Conservation (phyloP, 1,284 basidiomycete genomes). For the Puccinia sorghi region DNA sequence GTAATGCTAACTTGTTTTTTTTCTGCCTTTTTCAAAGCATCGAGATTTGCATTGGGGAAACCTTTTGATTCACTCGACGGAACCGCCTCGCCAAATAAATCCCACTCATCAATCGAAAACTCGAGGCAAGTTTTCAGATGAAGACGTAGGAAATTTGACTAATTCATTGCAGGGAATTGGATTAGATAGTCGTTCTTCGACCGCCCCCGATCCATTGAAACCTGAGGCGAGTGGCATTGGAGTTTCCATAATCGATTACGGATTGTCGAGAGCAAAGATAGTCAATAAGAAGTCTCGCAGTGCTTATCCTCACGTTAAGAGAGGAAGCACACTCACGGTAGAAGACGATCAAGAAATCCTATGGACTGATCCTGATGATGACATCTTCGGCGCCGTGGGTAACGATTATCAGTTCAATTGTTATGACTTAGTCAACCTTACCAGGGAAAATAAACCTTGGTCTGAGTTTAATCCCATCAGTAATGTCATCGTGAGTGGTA, state of each 20-base stretch:
- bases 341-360: conserved; percentile 7
- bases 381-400: conserved; percentile 36
- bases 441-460: conserved; percentile 16
- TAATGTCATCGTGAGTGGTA: conserved; percentile 42
- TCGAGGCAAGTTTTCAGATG: background rate
- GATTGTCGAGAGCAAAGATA: conserved; percentile 40
- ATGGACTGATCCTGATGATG: conserved; percentile 45
- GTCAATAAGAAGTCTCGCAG: background rate
- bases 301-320: background rate
- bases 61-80: conserved; percentile 17
- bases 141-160: conserved; percentile 4
- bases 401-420: conserved; percentile 47
- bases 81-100: conserved; percentile 10
- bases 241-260: conserved; percentile 40
- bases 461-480: conserved; percentile 27
- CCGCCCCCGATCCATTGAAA: background rate
- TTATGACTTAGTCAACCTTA: conserved; percentile 40
- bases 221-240: background rate
- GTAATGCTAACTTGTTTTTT: background rate
- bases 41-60: conserved; percentile 50
- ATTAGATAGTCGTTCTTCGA: background rate
- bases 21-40: conserved; percentile 22
- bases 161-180: conserved; percentile 1
- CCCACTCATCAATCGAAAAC: background rate
- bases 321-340: background rate